Evolutionary conservation across 2,329 filamentous ascomycete genomes (phyloP), one percentile per base, ranked within the genome.

Genomic region (Lasiodiplodia sp.): DNA sequence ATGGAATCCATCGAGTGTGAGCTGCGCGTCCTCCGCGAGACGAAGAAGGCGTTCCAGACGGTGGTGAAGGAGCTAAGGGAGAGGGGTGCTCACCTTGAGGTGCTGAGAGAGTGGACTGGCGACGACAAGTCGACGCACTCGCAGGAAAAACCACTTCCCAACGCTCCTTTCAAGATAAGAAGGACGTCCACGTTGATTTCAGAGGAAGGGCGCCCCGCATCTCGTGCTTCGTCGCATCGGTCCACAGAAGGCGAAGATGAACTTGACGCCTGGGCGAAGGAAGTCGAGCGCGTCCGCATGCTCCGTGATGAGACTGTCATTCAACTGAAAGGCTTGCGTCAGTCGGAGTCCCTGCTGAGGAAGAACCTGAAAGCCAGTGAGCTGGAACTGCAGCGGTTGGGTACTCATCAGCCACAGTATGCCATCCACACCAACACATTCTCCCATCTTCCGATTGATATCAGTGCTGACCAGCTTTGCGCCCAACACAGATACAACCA

Each of bases 231-330:
- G 11, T 55, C 62, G 23, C 49, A 53, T 52, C 44, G 28, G 14
- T 66, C 66, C 38, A 53, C 66, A 14, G 63, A 63, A n/a, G 72
- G 73, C 5, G 73, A 74, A 7, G 70, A 69, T 14, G 68, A 71
- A 18, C 71, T 75, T 3, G 74, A 74, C 1, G 67, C 72, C 0
- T 79, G 78, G 78, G 73, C 75, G 0, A 72, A 69, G 23, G 77
- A 79, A 56, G 72, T 79, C 7, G 78, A 80, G 51, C 71, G 76
- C 21, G 71, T 79, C 18, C 75, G 77, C 25, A 74, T 78, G 72
- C 71, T 76, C 40, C 69, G 78, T 37, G 70, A 78, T 16, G 77
- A 80, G 64, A 74, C 76, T 14, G 75, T 73, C 0, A 68, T 77
- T 3, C 76, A 78, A 58, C 70, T 80, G n/a, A 74, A 73, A 56